Evolutionary conservation across 1,284 basidiomycete genomes (phyloP).

Genomic region (Sporisorium scitamineum): DNA sequence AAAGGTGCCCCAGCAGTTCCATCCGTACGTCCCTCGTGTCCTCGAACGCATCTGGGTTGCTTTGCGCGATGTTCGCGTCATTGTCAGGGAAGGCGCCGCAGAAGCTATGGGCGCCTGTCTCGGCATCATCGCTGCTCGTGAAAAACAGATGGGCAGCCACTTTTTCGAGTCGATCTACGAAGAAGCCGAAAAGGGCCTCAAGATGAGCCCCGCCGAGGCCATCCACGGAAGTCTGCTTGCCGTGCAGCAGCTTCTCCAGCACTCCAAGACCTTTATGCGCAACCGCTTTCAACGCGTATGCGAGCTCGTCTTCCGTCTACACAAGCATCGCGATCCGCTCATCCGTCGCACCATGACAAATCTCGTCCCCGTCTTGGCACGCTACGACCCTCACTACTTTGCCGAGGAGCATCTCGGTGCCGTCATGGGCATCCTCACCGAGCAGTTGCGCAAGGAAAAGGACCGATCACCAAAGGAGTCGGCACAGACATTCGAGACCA

Average conservation of each 20-base stretch:
- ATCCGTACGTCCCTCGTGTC: constrained; percentile 64
- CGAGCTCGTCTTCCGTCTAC: constrained; percentile 90
- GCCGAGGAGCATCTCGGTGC: constrained; percentile 64
- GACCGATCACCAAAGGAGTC: constrained; percentile 60
- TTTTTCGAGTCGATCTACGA: constrained; percentile 73
- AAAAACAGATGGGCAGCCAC: constrained; percentile 68
- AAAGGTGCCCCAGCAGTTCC: constrained; percentile 67
- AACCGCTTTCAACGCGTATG: constrained; percentile 89
- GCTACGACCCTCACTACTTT: constrained; percentile 67
- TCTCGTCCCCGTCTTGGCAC: constrained; percentile 64
- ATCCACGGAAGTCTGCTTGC: constrained; percentile 94
- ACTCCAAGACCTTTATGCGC: constrained; percentile 96
- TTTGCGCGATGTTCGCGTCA: constrained; percentile 63
- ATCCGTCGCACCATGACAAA: constrained; percentile 75
- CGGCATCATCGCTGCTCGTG: constrained; percentile 64
- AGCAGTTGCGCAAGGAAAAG: constrained; percentile 60
- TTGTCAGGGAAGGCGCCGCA: constrained; percentile 66
- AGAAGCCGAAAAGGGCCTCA: constrained; percentile 88
- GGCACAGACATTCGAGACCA: constrained; percentile 82
- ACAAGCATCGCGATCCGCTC: constrained; percentile 88
- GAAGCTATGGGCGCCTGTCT: constrained; percentile 68
- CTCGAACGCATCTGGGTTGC: constrained; percentile 68
- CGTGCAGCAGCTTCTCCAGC: constrained; percentile 88
- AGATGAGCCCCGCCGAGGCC: constrained; percentile 82
- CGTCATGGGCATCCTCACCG: constrained; percentile 60